Base-by-base conservation (phyloP, 306 rosid genomes). In the Delonix regia region DNA sequence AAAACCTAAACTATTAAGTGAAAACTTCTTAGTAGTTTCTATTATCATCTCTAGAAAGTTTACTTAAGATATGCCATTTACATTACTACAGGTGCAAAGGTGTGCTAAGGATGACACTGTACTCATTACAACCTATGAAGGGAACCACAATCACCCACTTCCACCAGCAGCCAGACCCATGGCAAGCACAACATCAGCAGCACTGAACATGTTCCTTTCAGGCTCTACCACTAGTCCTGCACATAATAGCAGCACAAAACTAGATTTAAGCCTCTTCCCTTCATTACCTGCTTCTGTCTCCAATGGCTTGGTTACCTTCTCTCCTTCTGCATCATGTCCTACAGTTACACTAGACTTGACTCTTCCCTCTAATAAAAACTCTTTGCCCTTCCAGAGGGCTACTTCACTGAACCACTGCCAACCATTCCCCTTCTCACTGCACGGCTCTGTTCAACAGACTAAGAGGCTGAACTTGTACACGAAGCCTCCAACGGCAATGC, bases 301-400 rank as follows among this genome's bases (percentile, higher is more conserved):
- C 39, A 33, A 44, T 14, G 66, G 55, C 36, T 11, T 73, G 33
- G 80, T 76, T 16, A 48, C 81, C 39, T 47, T 60, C 41, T 61
- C 79, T 6, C 14, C 66, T 44, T 81, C 83, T 51, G 7, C 84
- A 77, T 49, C 85, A 55, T 80, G 82, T 69, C 87, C 89, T 22
- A 83, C 83, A 36, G 3, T 86, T 56, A 86, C 89, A 53, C 63
- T 86, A 24, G 87, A 86, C 76, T 80, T 86, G 64, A 86, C 87
- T 11, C 68, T 45, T 2, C 47, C 78, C 56, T 48, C 83, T n/a
- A 33, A 47, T 9, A 41, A 22, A 3, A 49, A 41, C 44, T n/a
- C 15, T 33, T 18, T 22, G 47, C 34, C 74, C 12, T 48, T 67
- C 33, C 81, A 69, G 64, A 60, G 36, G 14, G 53, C 76, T 38